phyloP scores from a whole-genome alignment of 1,284 basidiomycete species.

The Puccinia novopanici region DNA sequence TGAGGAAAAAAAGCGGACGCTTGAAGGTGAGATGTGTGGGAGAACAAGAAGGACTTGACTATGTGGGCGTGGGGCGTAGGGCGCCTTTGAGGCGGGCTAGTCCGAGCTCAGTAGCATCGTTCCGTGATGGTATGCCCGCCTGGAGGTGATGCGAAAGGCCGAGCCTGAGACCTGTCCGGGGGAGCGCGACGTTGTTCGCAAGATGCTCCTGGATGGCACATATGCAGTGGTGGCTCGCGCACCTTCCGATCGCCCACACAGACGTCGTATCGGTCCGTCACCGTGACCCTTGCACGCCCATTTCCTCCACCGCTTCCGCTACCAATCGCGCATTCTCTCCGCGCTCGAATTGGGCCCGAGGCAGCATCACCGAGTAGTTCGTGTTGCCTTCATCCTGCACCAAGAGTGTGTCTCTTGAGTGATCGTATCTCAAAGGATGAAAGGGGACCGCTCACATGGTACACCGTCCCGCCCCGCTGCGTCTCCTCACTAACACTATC shows the following conservation, averaged over 20 bases:
- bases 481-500: constrained; percentile 78
- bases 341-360: constrained; percentile 77
- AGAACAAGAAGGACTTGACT: constrained; percentile 61
- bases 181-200: too few species aligned
- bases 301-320: constrained; percentile 72
- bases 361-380: constrained; percentile 92
- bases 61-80: constrained; percentile 67
- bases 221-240: too few species aligned
- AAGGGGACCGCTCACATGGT: too few species aligned
- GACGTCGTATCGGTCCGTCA: constrained; percentile 90
- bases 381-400: constrained; percentile 92
- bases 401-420: not conserved
- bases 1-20: not conserved
- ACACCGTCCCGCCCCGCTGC: constrained; percentile 98
- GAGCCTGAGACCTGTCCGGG: constrained; percentile 88
- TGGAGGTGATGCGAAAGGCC: constrained; percentile 91
- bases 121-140: constrained; percentile 93
- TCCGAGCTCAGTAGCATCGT: constrained; percentile 94
- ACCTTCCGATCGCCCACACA: constrained; percentile 79
- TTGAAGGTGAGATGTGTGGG: too few species aligned
- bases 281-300: constrained; percentile 69
- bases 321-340: constrained; percentile 76
- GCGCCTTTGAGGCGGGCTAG: constrained; percentile 73
- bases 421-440: too few species aligned
- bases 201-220: too few species aligned